Conservation (phyloP, 179 eudicot genomes). For the Camellia oleifera region DNA sequence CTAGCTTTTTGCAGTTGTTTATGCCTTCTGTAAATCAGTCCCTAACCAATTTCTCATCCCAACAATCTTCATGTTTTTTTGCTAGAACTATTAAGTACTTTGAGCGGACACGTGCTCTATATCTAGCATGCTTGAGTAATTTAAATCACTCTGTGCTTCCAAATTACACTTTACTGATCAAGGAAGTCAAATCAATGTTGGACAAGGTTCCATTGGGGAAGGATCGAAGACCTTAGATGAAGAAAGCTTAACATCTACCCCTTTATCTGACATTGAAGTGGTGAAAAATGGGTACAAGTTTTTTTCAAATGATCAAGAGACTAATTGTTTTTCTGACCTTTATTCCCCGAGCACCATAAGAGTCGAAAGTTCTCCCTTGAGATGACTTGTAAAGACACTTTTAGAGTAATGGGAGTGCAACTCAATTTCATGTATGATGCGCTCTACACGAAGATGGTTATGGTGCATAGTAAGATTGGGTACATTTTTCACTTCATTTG, state of each 20-base stretch:
- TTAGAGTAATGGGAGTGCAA: constrained; percentile 20
- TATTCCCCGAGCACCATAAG: constrained; percentile 12
- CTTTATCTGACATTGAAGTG: not conserved
- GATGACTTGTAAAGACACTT: not conserved
- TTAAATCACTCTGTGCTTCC: too few relatives aligned
- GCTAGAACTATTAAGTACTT: too few relatives aligned
- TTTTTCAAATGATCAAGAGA: constrained; percentile 21
- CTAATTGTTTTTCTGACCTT: constrained; percentile 26
- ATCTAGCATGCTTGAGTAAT: too few relatives aligned
- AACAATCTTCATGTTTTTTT: too few relatives aligned
- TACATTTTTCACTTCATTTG: too few relatives aligned
- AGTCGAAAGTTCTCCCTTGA: constrained; percentile 17
- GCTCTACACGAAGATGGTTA: constrained; percentile 26
- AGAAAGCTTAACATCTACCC: not conserved
- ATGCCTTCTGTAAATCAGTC: too few relatives aligned
- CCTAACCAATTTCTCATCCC: too few relatives aligned
- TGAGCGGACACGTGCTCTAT: too few relatives aligned
- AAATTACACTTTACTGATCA: too few relatives aligned
- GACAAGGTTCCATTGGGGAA: too few relatives aligned
- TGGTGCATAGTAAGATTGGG: constrained; percentile 9
- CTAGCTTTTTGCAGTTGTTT: too few relatives aligned
- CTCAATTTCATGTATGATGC: constrained; percentile 32
- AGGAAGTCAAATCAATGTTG: too few relatives aligned
- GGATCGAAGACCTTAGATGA: not conserved
- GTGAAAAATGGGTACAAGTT: constrained; percentile 11